phyloP scores from a whole-genome alignment of 495 filamentous ascomycete genomes.

The Schizothecium vesticola region DNA sequence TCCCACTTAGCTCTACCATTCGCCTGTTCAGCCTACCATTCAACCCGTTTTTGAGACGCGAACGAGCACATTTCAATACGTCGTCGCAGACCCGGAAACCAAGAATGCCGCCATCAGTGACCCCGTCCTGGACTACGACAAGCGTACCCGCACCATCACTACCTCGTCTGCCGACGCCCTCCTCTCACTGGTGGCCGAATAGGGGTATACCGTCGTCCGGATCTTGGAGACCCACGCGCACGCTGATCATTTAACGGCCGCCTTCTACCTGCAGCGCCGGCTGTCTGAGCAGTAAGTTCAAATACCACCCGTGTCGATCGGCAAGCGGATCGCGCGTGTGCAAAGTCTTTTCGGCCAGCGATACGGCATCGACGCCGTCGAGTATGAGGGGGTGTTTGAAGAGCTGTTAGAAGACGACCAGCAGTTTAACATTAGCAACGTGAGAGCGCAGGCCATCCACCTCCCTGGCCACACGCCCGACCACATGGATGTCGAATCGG shows the following conservation, averaged over 20 bases:
- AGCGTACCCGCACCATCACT: conserved; percentile 37
- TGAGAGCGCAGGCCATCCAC: conserved; percentile 46
- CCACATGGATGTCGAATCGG: conserved; percentile 55
- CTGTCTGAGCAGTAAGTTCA: conserved; percentile 24
- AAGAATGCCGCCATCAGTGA: conserved; percentile 51
- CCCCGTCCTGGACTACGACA: conserved; percentile 53
- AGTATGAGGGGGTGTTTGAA: conserved; percentile 46
- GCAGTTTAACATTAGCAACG: conserved; percentile 41
- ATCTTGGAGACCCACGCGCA: conserved; percentile 61
- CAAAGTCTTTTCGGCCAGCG: conserved; percentile 44
- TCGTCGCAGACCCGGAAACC: conserved; percentile 49
- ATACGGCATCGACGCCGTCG: conserved; percentile 40
- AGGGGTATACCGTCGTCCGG: conserved; percentile 41
- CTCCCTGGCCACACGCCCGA: conserved; percentile 60
- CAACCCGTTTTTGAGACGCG: conserved; percentile 27
- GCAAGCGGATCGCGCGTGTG: conserved; percentile 49
- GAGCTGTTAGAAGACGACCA: conserved; percentile 50
- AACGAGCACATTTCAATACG: conserved; percentile 54
- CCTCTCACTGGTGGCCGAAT: conserved; percentile 31
- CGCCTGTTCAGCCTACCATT: conserved; percentile 17
- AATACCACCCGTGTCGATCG: conserved; percentile 46
- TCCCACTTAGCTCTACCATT: background rate
- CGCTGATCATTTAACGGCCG: conserved; percentile 55
- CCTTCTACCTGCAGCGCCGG: conserved; percentile 46
- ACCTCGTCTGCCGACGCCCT: conserved; percentile 47